These are phyloP conservation scores for Elongisporangium prolatum DNA, from an alignment of 352 stramenopile species.

Conservation along the genomic window DNA sequence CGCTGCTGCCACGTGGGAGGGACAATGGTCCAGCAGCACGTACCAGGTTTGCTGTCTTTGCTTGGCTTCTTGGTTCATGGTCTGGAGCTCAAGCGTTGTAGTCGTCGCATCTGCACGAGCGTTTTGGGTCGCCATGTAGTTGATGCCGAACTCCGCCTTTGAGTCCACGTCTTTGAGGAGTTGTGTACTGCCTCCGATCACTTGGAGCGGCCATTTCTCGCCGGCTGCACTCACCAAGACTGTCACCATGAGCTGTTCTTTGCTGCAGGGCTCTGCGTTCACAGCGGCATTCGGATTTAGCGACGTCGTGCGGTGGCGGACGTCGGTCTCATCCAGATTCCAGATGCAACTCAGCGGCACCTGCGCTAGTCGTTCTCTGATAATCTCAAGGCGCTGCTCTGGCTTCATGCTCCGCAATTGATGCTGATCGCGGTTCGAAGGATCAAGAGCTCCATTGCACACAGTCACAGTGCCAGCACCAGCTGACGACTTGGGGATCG, in stretches of 20 bases:
- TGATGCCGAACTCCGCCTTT: constrained; percentile 23
- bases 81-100: constrained; percentile 46
- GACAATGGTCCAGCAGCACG: constrained; percentile 58
- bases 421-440: not conserved
- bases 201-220: constrained; percentile 58
- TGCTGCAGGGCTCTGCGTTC: constrained; percentile 41
- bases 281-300: constrained; percentile 24
- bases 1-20: constrained; percentile 57
- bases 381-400: constrained; percentile 39
- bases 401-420: constrained; percentile 4
- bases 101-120: constrained; percentile 46
- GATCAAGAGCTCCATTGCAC: constrained; percentile 12
- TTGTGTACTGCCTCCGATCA: constrained; percentile 37
- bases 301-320: constrained; percentile 47
- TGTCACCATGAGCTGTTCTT: constrained; percentile 48
- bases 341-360: constrained; percentile 60
- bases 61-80: constrained; percentile 54
- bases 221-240: constrained; percentile 55
- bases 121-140: constrained; percentile 27
- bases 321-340: constrained; percentile 55
- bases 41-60: constrained; percentile 61
- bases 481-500: constrained; percentile 39
- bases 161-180: constrained; percentile 37
- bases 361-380: constrained; percentile 42
- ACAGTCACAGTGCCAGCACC: not conserved